phyloP scores from a whole-genome alignment of 305 asterid genomes.

The Petunia hybrid region DNA sequence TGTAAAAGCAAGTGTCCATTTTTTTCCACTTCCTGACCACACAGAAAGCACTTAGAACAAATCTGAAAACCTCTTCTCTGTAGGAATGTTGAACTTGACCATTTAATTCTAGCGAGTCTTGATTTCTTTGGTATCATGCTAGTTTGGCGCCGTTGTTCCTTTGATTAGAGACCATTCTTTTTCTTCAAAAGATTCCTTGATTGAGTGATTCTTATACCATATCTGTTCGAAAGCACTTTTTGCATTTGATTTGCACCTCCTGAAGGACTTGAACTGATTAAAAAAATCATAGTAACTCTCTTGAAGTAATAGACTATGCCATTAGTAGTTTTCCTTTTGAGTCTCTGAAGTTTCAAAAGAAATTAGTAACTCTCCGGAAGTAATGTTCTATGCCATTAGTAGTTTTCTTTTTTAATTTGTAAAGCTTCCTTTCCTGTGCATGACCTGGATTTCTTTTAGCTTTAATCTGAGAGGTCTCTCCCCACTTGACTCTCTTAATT shows the following conservation, averaged over 20 bases:
- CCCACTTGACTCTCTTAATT: constrained; percentile 11
- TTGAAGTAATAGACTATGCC: background rate
- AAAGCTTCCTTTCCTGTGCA: background rate
- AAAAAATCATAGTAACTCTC: background rate
- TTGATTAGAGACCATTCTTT: background rate
- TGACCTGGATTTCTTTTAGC: background rate
- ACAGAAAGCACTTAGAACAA: too few species aligned
- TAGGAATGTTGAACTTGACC: background rate
- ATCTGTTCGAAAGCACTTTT: background rate
- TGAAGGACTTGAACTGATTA: background rate
- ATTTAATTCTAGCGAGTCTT: background rate
- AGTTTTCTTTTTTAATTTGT: background rate
- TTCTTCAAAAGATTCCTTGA: background rate
- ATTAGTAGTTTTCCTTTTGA: background rate
- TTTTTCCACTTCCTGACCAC: too few species aligned
- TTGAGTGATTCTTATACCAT: constrained; percentile 1
- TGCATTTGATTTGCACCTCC: background rate
- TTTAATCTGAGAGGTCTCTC: constrained; percentile 20
- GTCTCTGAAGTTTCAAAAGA: background rate
- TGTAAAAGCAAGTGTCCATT: too few species aligned
- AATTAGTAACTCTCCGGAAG: background rate
- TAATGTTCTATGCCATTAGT: background rate
- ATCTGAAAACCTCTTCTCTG: too few species aligned
- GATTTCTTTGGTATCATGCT: background rate
- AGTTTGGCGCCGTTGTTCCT: background rate